Conservation (phyloP, 345 rosid genomes). For the Hypericum androsaemum region DNA sequence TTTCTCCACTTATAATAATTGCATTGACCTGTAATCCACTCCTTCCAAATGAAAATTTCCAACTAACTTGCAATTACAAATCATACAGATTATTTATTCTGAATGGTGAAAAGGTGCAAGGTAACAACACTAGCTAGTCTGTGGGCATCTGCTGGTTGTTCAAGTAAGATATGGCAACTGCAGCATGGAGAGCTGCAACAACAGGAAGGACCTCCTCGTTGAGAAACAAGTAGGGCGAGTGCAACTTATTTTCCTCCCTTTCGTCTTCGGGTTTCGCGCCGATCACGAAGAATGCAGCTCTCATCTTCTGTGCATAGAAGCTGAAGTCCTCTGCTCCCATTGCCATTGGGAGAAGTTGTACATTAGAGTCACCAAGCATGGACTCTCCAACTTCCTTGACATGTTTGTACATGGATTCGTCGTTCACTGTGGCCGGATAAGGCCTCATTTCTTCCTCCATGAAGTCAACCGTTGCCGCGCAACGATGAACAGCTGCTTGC, state of each 20-base stretch:
- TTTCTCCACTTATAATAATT: no score
- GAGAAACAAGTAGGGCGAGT: slow-evolving; percentile 32
- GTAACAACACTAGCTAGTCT: neutral
- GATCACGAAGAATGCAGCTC: slow-evolving; percentile 32
- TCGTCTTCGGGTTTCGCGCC: slow-evolving; percentile 22
- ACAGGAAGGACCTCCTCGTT: slow-evolving; percentile 47
- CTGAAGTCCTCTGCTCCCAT: slow-evolving; percentile 66
- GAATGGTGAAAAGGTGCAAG: no score
- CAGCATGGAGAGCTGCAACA: slow-evolving; percentile 52
- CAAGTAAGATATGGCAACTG: slow-evolving; percentile 43
- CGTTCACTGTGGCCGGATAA: slow-evolving; percentile 50
- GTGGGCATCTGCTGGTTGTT: slow-evolving; percentile 9
- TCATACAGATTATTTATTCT: no score
- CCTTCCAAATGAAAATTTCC: no score
- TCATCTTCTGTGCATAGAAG: slow-evolving; percentile 40
- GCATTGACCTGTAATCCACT: no score
- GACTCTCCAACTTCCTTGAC: slow-evolving; percentile 40
- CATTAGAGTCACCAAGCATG: slow-evolving; percentile 43
- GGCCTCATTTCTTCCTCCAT: slow-evolving; percentile 33
- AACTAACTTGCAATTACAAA: no score
- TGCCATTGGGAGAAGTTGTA: slow-evolving; percentile 29
- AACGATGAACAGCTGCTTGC: slow-evolving; percentile 52
- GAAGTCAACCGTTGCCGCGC: slow-evolving; percentile 45
- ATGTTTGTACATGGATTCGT: slow-evolving; percentile 42
- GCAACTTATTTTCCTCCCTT: slow-evolving; percentile 10